Evolutionary conservation across 345 rosid genomes (phyloP).

Genomic region (Garcia nutans): DNA sequence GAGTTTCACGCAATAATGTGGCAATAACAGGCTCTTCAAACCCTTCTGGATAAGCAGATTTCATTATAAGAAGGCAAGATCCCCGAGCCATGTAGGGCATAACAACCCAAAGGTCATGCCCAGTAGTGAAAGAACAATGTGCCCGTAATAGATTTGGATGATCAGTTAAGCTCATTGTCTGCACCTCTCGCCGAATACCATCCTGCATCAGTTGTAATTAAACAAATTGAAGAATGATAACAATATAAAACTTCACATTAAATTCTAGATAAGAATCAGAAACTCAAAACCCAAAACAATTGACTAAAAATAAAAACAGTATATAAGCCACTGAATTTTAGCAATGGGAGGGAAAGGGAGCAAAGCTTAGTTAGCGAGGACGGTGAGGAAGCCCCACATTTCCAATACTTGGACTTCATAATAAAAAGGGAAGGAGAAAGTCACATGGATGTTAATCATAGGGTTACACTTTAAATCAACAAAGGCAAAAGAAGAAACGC

Average conservation of each 20-base stretch:
- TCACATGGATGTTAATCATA: not conserved
- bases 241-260: not conserved
- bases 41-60: constrained; percentile 77
- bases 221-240: not conserved
- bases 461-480: too few relatives aligned
- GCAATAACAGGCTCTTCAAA: constrained; percentile 97
- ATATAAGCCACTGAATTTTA: not conserved
- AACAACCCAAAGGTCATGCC: constrained; percentile 92
- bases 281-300: not conserved
- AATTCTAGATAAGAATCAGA: constrained; percentile 2
- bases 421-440: not conserved
- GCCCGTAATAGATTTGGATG: constrained; percentile 87
- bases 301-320: too few relatives aligned
- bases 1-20: constrained; percentile 78
- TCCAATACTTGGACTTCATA: not conserved
- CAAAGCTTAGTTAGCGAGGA: not conserved
- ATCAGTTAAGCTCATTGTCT: constrained; percentile 83
- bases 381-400: not conserved
- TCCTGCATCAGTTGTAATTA: constrained; percentile 53
- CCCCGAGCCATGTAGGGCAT: constrained; percentile 99
- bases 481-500: not conserved
- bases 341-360: not conserved
- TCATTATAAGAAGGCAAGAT: constrained; percentile 94
- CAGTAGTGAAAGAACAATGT: constrained; percentile 84
- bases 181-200: constrained; percentile 94